Base-by-base conservation (phyloP, 2,329 filamentous ascomycete genomes). In the Conoideocrella luteorostrata region DNA sequence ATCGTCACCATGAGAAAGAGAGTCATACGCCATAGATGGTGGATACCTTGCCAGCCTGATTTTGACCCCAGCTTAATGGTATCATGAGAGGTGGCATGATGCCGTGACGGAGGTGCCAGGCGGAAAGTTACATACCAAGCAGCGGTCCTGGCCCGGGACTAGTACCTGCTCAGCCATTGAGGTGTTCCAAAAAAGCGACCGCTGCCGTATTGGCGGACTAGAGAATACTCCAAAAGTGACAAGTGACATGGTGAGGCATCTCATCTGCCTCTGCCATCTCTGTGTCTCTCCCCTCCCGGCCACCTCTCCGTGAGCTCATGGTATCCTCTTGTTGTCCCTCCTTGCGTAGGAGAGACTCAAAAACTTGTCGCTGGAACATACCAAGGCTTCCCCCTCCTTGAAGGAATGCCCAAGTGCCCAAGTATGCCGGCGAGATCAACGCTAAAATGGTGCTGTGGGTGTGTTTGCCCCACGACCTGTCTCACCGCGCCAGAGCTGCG, bases 401-500 rank as follows among this genome's bases (percentile, higher is more conserved):
- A 11, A 37, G 48, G 48, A 50, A 50, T 50, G 48, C 36, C 35
- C 35, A 35, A 15, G 15, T 23, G 20, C 26, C 34, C 30, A 48
- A 45, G 41, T 29, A 41, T 22, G 28, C 24, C 28, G 33, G 15
- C 35, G 13, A 26, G 26, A 30, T 41, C 39, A 38, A 47, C 39
- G 39, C 41, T 43, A 30, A 26, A 21, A 30, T 17, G 18, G 34
- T 21, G 26, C 23, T 34, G 39, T 39, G 46, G 39, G 28, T 43
- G 46, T 36, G n/a, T 38, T 26, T 32, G 46, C 48, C 48, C 46
- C 48, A 50, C 46, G 44, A 9, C 17, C 45, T 45, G 45, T 44
- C 37, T 47, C 24, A 37, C 18, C 21, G 20, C 20, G 11, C n/a
- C n/a, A n/a, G n/a, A n/a, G n/a, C n/a, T n/a, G n/a, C n/a, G n/a